These are phyloP conservation scores for Nakazawaea ernobii DNA, from an alignment of 805 yeast genomes.

Conservation along the genomic window DNA sequence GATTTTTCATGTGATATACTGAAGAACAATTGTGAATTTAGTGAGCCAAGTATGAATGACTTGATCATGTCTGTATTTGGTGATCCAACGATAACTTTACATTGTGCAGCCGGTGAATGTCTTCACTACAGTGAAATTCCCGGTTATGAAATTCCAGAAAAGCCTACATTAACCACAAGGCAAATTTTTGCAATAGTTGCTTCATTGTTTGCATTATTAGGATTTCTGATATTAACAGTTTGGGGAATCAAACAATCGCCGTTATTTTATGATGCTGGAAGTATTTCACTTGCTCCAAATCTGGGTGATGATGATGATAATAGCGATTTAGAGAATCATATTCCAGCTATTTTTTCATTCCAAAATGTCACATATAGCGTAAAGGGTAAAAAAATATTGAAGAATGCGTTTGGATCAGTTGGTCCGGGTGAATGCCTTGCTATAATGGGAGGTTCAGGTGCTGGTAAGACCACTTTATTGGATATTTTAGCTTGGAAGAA, in stretches of 20 bases:
- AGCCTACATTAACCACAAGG: slow-evolving; percentile 34
- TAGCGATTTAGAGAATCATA: slow-evolving; percentile 48
- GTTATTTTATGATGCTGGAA: slow-evolving; percentile 35
- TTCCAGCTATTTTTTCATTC: slow-evolving; percentile 72
- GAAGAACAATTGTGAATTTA: slow-evolving; percentile 62
- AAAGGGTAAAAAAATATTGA: slow-evolving; percentile 49
- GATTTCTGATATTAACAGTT: slow-evolving; percentile 36
- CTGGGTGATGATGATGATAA: slow-evolving; percentile 32
- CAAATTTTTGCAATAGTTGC: slow-evolving; percentile 41
- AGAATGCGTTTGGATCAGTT: slow-evolving; percentile 66
- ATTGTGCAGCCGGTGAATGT: slow-evolving; percentile 87
- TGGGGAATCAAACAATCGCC: slow-evolving; percentile 57
- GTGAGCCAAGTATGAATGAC: slow-evolving; percentile 96
- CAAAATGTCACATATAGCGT: slow-evolving; percentile 61
- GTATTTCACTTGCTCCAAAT: slow-evolving; percentile 20
- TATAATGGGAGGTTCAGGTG: slow-evolving; percentile 98
- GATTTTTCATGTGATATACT: slow-evolving; percentile 75
- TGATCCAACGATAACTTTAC: slow-evolving; percentile 80
- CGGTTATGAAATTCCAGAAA: slow-evolving; percentile 70
- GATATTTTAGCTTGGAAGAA: slow-evolving; percentile 88
- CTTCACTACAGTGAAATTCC: slow-evolving; percentile 89
- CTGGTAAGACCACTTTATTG: slow-evolving; percentile 91
- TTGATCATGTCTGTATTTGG: slow-evolving; percentile 88
- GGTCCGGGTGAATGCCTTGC: slow-evolving; percentile 89
- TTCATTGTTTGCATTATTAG: slow-evolving; percentile 34